phyloP scores from a whole-genome alignment of 1,284 basidiomycete species.

The Papiliotrema terrestris region DNA sequence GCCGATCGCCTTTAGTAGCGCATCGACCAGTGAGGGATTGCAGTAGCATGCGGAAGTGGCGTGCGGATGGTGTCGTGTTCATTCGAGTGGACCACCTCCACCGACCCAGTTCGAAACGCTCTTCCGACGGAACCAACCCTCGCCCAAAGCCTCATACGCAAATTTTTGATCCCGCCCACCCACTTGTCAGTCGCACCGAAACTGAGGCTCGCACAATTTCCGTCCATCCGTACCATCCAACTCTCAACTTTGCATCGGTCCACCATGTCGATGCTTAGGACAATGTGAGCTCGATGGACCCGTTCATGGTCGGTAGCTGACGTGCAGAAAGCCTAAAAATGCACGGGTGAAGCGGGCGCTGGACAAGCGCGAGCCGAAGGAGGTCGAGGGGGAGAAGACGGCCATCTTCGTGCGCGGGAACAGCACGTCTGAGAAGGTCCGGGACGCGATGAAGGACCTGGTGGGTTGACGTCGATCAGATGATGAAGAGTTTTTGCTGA shows the following conservation, averaged over 20 bases:
- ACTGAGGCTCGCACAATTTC: not conserved
- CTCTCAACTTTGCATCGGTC: not conserved
- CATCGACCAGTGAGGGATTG: too few relatives aligned
- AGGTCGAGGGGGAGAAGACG: constrained; percentile 78
- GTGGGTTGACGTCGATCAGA: constrained; percentile 54
- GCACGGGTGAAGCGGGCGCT: constrained; percentile 92
- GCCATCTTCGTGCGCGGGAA: constrained; percentile 89
- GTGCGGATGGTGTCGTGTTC: too few relatives aligned
- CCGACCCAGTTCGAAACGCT: too few relatives aligned
- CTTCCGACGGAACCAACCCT: not conserved
- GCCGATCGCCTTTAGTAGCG: too few relatives aligned
- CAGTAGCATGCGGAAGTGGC: too few relatives aligned
- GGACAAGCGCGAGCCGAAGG: constrained; percentile 80
- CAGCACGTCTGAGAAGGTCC: constrained; percentile 75
- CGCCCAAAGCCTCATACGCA: not conserved
- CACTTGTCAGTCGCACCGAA: not conserved
- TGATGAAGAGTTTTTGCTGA: not conserved
- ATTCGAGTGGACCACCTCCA: too few relatives aligned
- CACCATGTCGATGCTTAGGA: constrained; percentile 47
- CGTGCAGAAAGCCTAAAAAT: constrained; percentile 85
- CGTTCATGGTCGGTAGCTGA: constrained; percentile 1
- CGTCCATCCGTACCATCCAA: not conserved
- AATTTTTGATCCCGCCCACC: constrained; percentile 2
- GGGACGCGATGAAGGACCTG: constrained; percentile 79
- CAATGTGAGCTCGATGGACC: constrained; percentile 32